Evolutionary conservation across 768 basidiomycete genomes (phyloP).

Genomic region (Trametes gibbosa): DNA sequence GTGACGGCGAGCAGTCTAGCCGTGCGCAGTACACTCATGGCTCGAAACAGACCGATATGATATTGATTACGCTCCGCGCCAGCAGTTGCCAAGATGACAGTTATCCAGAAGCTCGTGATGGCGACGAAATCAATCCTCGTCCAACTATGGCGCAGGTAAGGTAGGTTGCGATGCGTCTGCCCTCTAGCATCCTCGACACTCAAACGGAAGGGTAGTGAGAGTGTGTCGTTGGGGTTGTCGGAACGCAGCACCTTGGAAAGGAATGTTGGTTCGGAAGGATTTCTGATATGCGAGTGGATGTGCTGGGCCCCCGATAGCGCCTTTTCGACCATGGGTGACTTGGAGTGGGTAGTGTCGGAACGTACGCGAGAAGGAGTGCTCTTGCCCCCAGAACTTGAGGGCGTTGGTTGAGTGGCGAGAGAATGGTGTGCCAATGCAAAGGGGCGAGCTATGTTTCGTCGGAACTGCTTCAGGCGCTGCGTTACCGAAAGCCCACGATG

Average conservation of each 20-base stretch:
- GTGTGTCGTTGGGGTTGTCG: slow-evolving; percentile 43
- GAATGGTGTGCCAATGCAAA: slow-evolving; percentile 44
- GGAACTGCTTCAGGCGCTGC: slow-evolving; percentile 44
- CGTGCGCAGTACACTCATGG: slow-evolving; percentile 80
- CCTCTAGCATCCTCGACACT: slow-evolving; percentile 54
- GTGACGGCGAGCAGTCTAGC: slow-evolving; percentile 84
- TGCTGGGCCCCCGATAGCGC: slow-evolving; percentile 32
- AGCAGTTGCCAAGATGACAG: slow-evolving; percentile 65
- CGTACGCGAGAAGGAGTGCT: slow-evolving; percentile 15
- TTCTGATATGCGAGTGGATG: slow-evolving; percentile 40
- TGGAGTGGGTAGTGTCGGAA: slow-evolving; percentile 31
- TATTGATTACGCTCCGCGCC: slow-evolving; percentile 63
- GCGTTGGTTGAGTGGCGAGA: slow-evolving; percentile 13
- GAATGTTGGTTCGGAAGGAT: slow-evolving; percentile 48
- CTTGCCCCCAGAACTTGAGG: slow-evolving; percentile 3
- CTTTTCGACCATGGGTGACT: slow-evolving; percentile 36
- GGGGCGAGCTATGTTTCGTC: slow-evolving; percentile 48
- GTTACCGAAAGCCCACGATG: slow-evolving; percentile 45
- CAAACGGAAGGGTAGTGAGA: slow-evolving; percentile 58
- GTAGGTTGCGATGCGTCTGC: slow-evolving; percentile 65
- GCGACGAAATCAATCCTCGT: slow-evolving; percentile 87
- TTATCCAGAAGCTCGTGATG: slow-evolving; percentile 83
- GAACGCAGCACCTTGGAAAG: slow-evolving; percentile 48
- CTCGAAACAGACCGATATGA: slow-evolving; percentile 87
- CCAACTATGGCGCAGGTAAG: slow-evolving; percentile 93